These are phyloP conservation scores for Penicillium tannophilum DNA, from an alignment of 495 filamentous ascomycete species.

Conservation along the genomic window DNA sequence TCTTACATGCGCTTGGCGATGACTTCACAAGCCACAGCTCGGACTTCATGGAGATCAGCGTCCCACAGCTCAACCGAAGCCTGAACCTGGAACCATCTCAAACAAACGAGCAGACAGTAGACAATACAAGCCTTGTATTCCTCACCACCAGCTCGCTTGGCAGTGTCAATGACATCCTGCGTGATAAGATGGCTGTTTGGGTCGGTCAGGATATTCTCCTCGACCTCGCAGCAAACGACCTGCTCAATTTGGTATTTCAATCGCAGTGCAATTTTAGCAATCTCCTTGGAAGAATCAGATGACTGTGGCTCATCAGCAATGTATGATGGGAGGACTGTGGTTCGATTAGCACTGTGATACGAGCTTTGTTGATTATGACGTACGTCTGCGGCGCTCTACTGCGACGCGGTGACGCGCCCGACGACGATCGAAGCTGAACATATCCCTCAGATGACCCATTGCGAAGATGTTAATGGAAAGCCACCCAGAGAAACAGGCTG, in stretches of 20 bases:
- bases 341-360: conserved; percentile 24
- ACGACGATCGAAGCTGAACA: conserved; percentile 31
- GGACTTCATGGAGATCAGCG: conserved; percentile 74
- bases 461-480: conserved; percentile 8
- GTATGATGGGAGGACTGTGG: conserved; percentile 41
- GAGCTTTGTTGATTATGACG: conserved; percentile 27
- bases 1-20: conserved; percentile 84
- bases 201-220: conserved; percentile 67
- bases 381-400: conserved; percentile 44
- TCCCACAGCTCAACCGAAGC: conserved; percentile 85
- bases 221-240: conserved; percentile 83
- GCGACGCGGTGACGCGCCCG: conserved; percentile 28
- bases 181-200: conserved; percentile 88
- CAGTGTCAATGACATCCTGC: conserved; percentile 70
- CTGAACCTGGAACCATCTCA: conserved; percentile 89
- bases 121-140: conserved; percentile 78
- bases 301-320: conserved; percentile 29
- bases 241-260: conserved; percentile 90
- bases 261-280: conserved; percentile 85
- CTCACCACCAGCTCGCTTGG: conserved; percentile 75
- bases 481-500: not conserved
- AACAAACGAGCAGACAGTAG: conserved; percentile 83
- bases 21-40: conserved; percentile 86
- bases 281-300: conserved; percentile 66
- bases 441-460: conserved; percentile 42